Base-by-base conservation (phyloP, 2,329 filamentous ascomycete species). In the Arthrocladium fulminans region DNA sequence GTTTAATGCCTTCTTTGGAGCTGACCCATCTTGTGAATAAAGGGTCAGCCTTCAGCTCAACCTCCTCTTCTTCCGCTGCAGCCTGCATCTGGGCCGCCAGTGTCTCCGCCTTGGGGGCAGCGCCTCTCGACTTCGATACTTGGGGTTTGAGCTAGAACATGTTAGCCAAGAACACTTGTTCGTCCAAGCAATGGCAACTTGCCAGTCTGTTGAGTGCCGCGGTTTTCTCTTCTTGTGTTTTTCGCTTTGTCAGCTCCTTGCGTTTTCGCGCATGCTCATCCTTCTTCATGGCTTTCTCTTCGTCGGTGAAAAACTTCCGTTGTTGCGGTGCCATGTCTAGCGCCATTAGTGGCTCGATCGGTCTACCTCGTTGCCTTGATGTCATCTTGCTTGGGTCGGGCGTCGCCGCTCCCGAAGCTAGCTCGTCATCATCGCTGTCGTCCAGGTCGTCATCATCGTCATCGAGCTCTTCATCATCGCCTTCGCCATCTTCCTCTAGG, bases 141-240 rank as follows among this genome's bases (percentile, higher is more conserved):
- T 81, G 80, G 59, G 81, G 83, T 59, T 78, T 78, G 44, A 83
- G 73, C n/a, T 59, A 51, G 35, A 43, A 19, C 2, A 1, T 15
- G 27, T 55, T 43, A 54, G 47, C 43, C 51, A 27, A 19, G 53
- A 15, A 47, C 27, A 7, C 15, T 2, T 2, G 13, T 15, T 8
- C 8, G 23, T 45, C 15, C 23, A 38, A 17, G 27, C 27, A 13
- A 38, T 35, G 9, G 6, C 15, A 32, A 49, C 51, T 23, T 51
- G 47, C 45, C 43, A 45, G 54, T 61, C 23, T 61, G 27, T 59
- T 59, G 38, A 59, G 48, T 6, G 56, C 56, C 17, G 56, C 56
- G 6, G 81, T 79, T 74, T 86, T 87, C 64, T 86, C 83, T 67
- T 87, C 83, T 59, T 86, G 83, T 48, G 85, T 84, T n/a, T 83